Evolutionary conservation across 176 grass and related monocot species (phyloP), one percentile per base, ranked within the genome.

Genomic region (Carex kokanica): DNA sequence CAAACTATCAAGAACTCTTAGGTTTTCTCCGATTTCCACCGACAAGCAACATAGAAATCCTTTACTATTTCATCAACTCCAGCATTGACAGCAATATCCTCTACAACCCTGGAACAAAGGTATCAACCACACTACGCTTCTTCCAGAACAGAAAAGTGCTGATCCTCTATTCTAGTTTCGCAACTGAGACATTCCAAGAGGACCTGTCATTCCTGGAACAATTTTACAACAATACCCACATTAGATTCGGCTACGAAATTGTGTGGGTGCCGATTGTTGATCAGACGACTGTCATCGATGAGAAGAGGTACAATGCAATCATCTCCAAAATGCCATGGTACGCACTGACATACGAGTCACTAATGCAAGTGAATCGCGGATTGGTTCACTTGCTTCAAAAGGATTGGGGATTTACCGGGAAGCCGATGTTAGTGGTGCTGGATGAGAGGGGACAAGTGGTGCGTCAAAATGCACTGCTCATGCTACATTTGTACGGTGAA

Each of bases 391-490:
- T 75, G 18, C 45, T 75, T 3, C 72, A 75, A 54, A 75, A 75
- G 72, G 72, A 75, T 54, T 75, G 72, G 72, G 72, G 72, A 75
- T 75, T 75, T 13, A 75, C 45, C 0, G 72, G 72, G 47, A 75
- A 75, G 13, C 72, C 72, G 0, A 75, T 75, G 72, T 9, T 75
- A 13, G 72, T 75, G 23, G 72, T 75, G 23, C 47, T 75, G 2
- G 72, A 75, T 8, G 72, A 75, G 47, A 75, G 72, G 23, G 72
- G 72, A 29, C 72, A 75, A 75, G 72, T 75, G 72, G 72, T 75
- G 23, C 43, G 72, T 27, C 45, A 75, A 31, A 75, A 75, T 0
- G 72, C 72, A 8, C 43, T 75, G 21, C 72, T 54, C 12, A 75
- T 75, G 72, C 21, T 75, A 29, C 47, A 75, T 43, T 53, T 75